phyloP scores from a whole-genome alignment of 176 grass and related monocot species.

The Aegilops longissima region DNA sequence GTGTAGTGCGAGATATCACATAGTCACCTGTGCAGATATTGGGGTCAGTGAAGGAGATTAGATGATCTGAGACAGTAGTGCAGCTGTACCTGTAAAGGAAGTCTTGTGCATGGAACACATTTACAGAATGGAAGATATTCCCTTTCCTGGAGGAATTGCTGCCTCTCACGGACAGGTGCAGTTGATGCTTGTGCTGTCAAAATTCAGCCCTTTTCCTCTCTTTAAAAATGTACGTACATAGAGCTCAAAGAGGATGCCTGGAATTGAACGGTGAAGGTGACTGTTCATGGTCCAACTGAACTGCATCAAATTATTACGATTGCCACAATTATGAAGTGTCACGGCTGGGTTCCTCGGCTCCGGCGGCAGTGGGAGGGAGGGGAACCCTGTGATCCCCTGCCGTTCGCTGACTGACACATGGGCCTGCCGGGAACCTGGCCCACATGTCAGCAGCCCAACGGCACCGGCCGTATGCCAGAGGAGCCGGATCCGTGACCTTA shows the following conservation, averaged over 20 bases:
- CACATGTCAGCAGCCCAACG: too few species aligned
- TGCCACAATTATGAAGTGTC: too few species aligned
- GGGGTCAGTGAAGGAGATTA: neutral
- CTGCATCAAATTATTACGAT: too few species aligned
- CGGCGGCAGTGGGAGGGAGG: too few species aligned
- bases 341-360: too few species aligned
- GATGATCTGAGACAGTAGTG: conserved; percentile 15
- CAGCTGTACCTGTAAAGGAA: conserved; percentile 17
- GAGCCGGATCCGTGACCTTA: too few species aligned
- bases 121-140: neutral
- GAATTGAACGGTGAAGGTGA: neutral
- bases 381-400: too few species aligned
- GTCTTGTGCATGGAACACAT: neutral
- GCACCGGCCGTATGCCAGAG: too few species aligned
- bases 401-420: too few species aligned
- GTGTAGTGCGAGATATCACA: neutral
- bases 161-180: neutral
- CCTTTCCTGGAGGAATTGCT: neutral
- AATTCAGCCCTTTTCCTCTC: neutral
- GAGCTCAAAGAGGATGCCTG: neutral
- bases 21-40: conserved; percentile 26
- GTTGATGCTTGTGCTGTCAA: neutral
- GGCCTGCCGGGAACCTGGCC: too few species aligned
- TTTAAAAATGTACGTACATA: neutral
- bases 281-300: too few species aligned